phyloP scores from a whole-genome alignment of 2,329 filamentous ascomycete species.

The Fusarium pseudonygamai region DNA sequence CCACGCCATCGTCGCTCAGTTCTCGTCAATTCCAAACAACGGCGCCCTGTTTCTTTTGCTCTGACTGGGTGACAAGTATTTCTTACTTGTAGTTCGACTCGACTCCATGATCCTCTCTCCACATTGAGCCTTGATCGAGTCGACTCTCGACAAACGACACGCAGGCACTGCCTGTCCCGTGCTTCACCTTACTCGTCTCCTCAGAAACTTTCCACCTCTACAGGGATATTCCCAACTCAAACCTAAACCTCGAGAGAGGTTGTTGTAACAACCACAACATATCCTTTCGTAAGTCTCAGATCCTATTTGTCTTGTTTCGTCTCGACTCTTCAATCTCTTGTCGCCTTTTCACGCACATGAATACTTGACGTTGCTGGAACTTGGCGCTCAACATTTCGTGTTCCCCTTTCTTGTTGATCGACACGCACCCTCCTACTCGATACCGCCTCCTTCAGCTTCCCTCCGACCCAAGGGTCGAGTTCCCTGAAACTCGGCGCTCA shows the following conservation, averaged over 20 bases:
- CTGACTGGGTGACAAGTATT: constrained; percentile 25
- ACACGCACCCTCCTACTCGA: constrained; percentile 27
- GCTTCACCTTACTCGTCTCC: constrained; percentile 36
- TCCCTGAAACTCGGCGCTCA: constrained; percentile 15
- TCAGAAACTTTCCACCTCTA: constrained; percentile 39
- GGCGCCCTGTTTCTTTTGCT: constrained; percentile 28
- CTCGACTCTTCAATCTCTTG: background rate
- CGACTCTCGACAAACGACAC: constrained; percentile 17
- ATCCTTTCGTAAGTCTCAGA: constrained; percentile 38
- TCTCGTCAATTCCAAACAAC: constrained; percentile 41
- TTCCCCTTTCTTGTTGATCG: constrained; percentile 29
- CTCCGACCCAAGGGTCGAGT: constrained; percentile 23
- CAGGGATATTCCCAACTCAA: constrained; percentile 42
- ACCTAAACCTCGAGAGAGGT: constrained; percentile 36
- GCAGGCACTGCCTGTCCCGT: constrained; percentile 29
- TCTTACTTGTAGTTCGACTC: constrained; percentile 17
- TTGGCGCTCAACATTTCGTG: constrained; percentile 16
- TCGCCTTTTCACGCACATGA: constrained; percentile 1
- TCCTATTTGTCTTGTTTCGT: constrained; percentile 12
- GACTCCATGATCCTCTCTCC: constrained; percentile 35
- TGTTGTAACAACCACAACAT: constrained; percentile 41
- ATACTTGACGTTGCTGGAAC: constrained; percentile 10
- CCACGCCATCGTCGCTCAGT: constrained; percentile 31
- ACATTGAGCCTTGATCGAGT: constrained; percentile 31
- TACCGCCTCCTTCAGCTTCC: constrained; percentile 5